Evolutionary conservation across 768 basidiomycete genomes (phyloP), one percentile per base, ranked within the genome.

Genomic region (Boletus sp.): DNA sequence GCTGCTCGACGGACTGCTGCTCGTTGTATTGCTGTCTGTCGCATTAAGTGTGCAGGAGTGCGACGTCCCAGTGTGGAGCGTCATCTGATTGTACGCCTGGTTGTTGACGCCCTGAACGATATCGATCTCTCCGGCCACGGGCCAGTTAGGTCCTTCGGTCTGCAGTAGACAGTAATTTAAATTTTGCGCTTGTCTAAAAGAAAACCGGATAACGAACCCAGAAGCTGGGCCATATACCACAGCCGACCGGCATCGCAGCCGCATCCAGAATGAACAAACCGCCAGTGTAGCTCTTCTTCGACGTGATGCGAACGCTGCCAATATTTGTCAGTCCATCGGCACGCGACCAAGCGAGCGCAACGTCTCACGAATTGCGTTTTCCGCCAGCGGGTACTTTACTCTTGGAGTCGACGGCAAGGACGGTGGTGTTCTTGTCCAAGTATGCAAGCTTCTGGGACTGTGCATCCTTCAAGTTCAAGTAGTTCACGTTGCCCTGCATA

Each of bases 211-310:
- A 75, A 64, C 70, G 47, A 37, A 72, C 70, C 80, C 80, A 81
- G 57, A 75, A 87, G 72, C 85, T 86, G 75, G 72, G 85, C 79
- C 81, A 82, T 17, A 73, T 70, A 48, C 81, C 77, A 68, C 86
- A 89, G 0, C 90, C 90, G 42, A 80, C 77, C 9, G 89, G 89
- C 85, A 89, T 87, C 11, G 79, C 72, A 47, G 59, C 76, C 51
- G 89, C 80, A 64, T 91, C 89, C 29, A 89, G 78, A 63, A 92
- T 83, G 75, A 92, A 89, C 11, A 91, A 76, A 5, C 89, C 90
- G 4, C 75, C 68, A 47, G 68, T 80, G 67, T 83, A 91, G 7
- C 65, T 67, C 64, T 84, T 83, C 65, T 81, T 77, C 39, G 85
- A 78, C 53, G 74, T 77, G 60, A 92, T 89, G 40, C 90, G 86